These are phyloP conservation scores for Plasmodium yoelii DNA, from an alignment of 169 alveolate species.

Conservation along the genomic window DNA sequence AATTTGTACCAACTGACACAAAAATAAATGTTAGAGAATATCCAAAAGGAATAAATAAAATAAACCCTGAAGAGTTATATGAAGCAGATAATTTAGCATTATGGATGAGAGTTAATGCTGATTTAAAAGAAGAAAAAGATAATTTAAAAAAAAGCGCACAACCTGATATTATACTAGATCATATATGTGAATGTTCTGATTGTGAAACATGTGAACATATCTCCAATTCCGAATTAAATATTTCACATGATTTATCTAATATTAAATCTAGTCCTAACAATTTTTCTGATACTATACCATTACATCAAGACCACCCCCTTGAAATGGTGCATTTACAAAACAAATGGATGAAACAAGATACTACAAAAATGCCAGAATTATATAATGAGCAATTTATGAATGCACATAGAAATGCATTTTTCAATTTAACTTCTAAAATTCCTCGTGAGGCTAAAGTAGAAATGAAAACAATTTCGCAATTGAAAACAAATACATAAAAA, in stretches of 20 bases:
- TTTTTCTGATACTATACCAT: slow-evolving; percentile 78
- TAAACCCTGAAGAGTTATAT: slow-evolving; percentile 80
- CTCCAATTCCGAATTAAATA: slow-evolving; percentile 45
- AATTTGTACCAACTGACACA: slow-evolving; percentile 80
- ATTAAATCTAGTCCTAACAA: slow-evolving; percentile 50
- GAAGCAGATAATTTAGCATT: slow-evolving; percentile 82
- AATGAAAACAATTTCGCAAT: slow-evolving; percentile 16
- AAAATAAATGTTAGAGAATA: slow-evolving; percentile 79
- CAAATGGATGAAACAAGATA: slow-evolving; percentile 80
- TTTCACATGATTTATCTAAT: slow-evolving; percentile 38
- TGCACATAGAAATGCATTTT: slow-evolving; percentile 80
- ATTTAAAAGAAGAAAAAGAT: slow-evolving; percentile 78
- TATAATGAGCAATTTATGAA: slow-evolving; percentile 79
- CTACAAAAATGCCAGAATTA: slow-evolving; percentile 77
- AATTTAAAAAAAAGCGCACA: slow-evolving; percentile 12
- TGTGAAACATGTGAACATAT: slow-evolving; percentile 17
- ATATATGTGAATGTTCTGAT: slow-evolving; percentile 53
- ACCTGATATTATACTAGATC: slow-evolving; percentile 13
- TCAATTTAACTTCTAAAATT: slow-evolving; percentile 76
- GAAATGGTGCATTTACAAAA: slow-evolving; percentile 80
- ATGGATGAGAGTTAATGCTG: slow-evolving; percentile 86
- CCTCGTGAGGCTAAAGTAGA: slow-evolving; percentile 69
- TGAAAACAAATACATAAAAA: slow-evolving; percentile 5
- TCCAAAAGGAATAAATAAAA: slow-evolving; percentile 80
- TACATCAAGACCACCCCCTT: slow-evolving; percentile 83